Conservation (phyloP, 805 yeast species). For the Kazachstania kunashirensis region DNA sequence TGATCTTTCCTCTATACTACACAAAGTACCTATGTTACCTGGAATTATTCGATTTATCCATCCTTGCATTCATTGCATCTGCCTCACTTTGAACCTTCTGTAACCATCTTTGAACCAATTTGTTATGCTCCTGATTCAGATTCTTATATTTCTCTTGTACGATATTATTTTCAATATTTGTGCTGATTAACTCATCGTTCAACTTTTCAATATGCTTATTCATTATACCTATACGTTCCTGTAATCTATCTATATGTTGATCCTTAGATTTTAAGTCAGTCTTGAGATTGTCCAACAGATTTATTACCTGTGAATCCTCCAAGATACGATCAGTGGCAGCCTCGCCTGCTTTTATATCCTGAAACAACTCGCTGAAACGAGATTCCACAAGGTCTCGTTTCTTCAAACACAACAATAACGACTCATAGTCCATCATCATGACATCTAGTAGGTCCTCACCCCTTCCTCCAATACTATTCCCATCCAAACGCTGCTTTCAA, state of each 20-base stretch:
- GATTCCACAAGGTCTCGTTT: too few species aligned
- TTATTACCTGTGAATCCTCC: too few species aligned
- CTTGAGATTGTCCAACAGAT: not conserved
- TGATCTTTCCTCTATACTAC: too few species aligned
- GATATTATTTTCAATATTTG: slow-evolving; percentile 45
- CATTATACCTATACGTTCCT: slow-evolving; percentile 33
- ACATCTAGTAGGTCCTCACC: too few species aligned
- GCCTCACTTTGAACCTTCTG: slow-evolving; percentile 49
- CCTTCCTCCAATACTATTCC: too few species aligned
- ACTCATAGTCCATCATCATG: too few species aligned
- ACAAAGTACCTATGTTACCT: too few species aligned
- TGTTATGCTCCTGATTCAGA: slow-evolving; percentile 40
- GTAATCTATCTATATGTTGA: slow-evolving; percentile 21
- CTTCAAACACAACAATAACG: too few species aligned
- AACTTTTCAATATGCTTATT: slow-evolving; percentile 47
- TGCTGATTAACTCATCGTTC: slow-evolving; percentile 57
- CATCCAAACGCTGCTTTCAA: too few species aligned
- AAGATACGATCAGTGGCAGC: too few species aligned
- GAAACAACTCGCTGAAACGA: too few species aligned
- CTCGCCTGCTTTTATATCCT: too few species aligned
- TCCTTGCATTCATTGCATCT: slow-evolving; percentile 41
- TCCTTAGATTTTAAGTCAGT: slow-evolving; percentile 10
- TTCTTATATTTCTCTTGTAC: slow-evolving; percentile 28
- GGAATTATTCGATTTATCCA: not conserved
- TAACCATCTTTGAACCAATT: slow-evolving; percentile 50